Conservation (phyloP, 2,329 filamentous ascomycete genomes). For the Penicillium capsulatum region DNA sequence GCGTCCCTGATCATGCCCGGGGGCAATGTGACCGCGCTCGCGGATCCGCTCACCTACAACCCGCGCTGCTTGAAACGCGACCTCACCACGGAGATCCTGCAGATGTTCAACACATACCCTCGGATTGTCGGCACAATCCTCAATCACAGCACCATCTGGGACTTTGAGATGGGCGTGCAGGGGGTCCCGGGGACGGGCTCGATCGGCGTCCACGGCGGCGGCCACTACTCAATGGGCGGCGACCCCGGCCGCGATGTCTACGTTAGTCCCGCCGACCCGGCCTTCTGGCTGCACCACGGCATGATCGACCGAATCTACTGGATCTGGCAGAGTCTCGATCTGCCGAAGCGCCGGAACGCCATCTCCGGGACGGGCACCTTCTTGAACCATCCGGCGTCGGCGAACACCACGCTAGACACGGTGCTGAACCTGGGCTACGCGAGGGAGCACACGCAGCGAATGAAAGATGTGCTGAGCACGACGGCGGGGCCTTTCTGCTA, state of each 20-base stretch:
- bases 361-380: constrained; percentile 47
- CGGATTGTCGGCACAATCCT: constrained; percentile 22
- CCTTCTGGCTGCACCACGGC: constrained; percentile 48
- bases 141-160: constrained; percentile 20
- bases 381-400: constrained; percentile 41
- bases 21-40: constrained; percentile 5
- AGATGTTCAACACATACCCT: constrained; percentile 18
- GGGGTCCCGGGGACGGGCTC: constrained; percentile 29
- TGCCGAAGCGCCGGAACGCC: constrained; percentile 31
- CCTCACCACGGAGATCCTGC: constrained; percentile 20
- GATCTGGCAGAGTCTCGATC: constrained; percentile 50
- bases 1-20: constrained; percentile 13
- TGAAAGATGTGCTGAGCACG: constrained; percentile 42
- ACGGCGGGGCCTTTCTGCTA: constrained; percentile 40
- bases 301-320: constrained; percentile 49
- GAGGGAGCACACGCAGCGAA: constrained; percentile 30
- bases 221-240: constrained; percentile 47
- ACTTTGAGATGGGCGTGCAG: constrained; percentile 40
- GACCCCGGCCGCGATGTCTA: constrained; percentile 47
- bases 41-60: constrained; percentile 24
- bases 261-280: constrained; percentile 45
- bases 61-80: constrained; percentile 29
- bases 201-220: constrained; percentile 44
- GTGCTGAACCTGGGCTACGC: constrained; percentile 39
- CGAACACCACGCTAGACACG: constrained; percentile 46